Evolutionary conservation across 2,329 filamentous ascomycete species (phyloP).

Genomic region (Alternaria gansuensis): DNA sequence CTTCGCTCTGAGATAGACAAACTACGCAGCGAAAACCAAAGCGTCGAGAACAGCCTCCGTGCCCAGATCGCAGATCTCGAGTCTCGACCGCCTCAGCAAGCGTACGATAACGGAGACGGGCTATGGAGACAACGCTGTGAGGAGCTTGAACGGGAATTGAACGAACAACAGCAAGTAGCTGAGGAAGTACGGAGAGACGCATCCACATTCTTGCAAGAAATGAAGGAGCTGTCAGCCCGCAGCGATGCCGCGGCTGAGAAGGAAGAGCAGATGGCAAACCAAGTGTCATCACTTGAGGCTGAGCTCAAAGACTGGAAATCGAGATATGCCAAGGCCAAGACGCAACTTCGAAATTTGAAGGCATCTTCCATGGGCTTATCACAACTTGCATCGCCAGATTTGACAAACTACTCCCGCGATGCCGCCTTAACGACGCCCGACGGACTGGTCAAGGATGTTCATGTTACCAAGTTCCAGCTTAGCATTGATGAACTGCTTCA

Average conservation of each 20-base stretch:
- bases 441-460: constrained; percentile 86
- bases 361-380: constrained; percentile 80
- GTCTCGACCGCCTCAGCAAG: constrained; percentile 35
- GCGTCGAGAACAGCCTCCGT: constrained; percentile 69
- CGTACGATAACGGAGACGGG: constrained; percentile 34
- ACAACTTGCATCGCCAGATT: constrained; percentile 67
- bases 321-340: constrained; percentile 86
- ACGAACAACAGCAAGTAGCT: constrained; percentile 82
- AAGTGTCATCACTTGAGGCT: constrained; percentile 78
- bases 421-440: constrained; percentile 73
- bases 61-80: constrained; percentile 67
- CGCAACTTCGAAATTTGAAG: constrained; percentile 82
- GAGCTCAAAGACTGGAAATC: constrained; percentile 91
- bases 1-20: constrained; percentile 81
- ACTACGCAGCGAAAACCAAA: constrained; percentile 72
- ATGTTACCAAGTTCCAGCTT: constrained; percentile 95
- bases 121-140: constrained; percentile 53
- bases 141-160: constrained; percentile 66
- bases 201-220: constrained; percentile 83
- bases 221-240: constrained; percentile 84
- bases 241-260: constrained; percentile 81
- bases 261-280: constrained; percentile 79
- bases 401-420: constrained; percentile 71
- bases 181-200: constrained; percentile 88
- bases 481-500: constrained; percentile 90